These are phyloP conservation scores for Claviceps fusiformis DNA, from an alignment of 2,329 filamentous ascomycete genomes.

Conservation along the genomic window DNA sequence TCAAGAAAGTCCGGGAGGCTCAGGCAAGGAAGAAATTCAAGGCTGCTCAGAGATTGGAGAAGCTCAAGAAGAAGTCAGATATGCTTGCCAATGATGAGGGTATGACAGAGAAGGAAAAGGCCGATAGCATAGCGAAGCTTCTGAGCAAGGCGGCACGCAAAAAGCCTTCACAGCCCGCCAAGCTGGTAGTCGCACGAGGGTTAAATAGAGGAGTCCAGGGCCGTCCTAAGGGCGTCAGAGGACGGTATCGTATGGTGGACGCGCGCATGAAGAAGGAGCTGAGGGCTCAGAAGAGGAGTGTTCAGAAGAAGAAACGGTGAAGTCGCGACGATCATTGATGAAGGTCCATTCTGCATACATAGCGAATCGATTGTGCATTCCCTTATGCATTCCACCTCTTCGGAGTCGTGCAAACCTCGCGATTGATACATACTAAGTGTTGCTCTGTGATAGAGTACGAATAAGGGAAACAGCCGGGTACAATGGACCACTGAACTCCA, in stretches of 20 bases:
- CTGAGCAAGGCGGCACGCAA: conserved; percentile 73
- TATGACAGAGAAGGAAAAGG: conserved; percentile 93
- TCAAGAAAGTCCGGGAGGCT: conserved; percentile 97
- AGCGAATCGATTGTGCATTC: conserved; percentile 1
- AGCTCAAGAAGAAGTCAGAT: conserved; percentile 94
- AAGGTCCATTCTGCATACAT: conserved; percentile 1
- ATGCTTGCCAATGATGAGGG: conserved; percentile 78
- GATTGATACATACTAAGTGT: background rate
- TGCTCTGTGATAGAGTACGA: conserved; percentile 18
- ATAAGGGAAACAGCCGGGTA: conserved; percentile 49
- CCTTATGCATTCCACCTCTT: background rate
- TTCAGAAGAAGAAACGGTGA: conserved; percentile 47
- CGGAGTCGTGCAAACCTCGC: background rate
- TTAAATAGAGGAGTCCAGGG: conserved; percentile 75
- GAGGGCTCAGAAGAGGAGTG: conserved; percentile 64
- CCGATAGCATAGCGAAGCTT: conserved; percentile 65
- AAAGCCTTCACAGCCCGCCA: conserved; percentile 72
- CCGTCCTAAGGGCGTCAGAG: conserved; percentile 82
- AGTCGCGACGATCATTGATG: background rate
- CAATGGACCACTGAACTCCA: conserved; percentile 59
- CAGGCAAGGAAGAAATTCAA: conserved; percentile 96
- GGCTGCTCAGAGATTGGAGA: conserved; percentile 79
- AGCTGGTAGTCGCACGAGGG: conserved; percentile 78
- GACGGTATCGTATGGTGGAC: conserved; percentile 95
- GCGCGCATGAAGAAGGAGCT: conserved; percentile 93